These are phyloP conservation scores for Colletotrichum sp. DNA, from an alignment of 2,329 filamentous ascomycete species.

Conservation along the genomic window DNA sequence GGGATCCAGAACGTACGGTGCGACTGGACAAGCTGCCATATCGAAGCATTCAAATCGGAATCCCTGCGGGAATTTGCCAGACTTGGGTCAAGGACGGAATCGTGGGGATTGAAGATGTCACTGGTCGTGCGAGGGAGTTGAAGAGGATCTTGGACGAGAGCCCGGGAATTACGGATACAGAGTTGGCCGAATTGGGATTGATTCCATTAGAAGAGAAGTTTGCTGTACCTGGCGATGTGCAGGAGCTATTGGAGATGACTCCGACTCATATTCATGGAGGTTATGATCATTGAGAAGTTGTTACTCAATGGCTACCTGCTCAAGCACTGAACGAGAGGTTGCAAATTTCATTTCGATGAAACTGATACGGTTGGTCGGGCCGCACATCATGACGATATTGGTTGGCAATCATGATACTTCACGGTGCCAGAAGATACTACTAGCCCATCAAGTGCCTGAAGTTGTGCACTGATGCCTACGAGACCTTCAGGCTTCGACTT, in stretches of 20 bases:
- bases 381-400: not conserved
- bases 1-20: constrained; percentile 64
- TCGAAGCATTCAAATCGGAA: constrained; percentile 66
- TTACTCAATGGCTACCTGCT: rapidly evolving
- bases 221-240: constrained; percentile 41
- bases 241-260: constrained; percentile 34
- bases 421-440: too few species aligned
- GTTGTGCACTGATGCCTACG: not conserved
- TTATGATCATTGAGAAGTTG: too few species aligned
- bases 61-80: constrained; percentile 49
- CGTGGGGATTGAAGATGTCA: constrained; percentile 62
- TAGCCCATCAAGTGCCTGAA: too few species aligned
- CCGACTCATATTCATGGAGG: rapidly evolving
- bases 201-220: constrained; percentile 50
- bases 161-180: constrained; percentile 32
- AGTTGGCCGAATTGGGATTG: constrained; percentile 40
- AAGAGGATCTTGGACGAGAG: constrained; percentile 48
- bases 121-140: constrained; percentile 52
- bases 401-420: not conserved
- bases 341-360: rapidly evolving
- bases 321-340: not conserved
- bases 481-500: not conserved
- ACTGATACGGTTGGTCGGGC: rapidly evolving
- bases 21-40: constrained; percentile 48
- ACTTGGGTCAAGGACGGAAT: constrained; percentile 57